phyloP scores from a whole-genome alignment of 306 rosid species.

The Gleditsia sinensis region DNA sequence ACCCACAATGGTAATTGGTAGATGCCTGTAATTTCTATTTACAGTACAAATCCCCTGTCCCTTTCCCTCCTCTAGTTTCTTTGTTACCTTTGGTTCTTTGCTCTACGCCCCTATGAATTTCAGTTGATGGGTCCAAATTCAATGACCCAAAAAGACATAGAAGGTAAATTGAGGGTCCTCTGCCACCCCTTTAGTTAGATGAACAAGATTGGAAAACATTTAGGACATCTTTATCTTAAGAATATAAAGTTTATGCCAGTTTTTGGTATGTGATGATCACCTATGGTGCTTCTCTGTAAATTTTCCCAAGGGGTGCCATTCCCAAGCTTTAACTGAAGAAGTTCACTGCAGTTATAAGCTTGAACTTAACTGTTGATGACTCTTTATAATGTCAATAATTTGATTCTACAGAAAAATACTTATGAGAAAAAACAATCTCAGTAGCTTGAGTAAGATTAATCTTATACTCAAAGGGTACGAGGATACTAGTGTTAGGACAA shows the following conservation, averaged over 20 bases:
- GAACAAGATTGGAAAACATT: constrained; percentile 17
- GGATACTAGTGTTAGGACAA: no score
- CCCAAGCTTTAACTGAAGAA: not conserved
- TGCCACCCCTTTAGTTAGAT: constrained; percentile 21
- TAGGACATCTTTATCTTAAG: not conserved
- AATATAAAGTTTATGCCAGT: constrained; percentile 8
- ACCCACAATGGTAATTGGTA: not conserved
- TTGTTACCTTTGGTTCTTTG: not conserved
- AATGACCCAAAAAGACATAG: not conserved
- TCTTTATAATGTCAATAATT: no score
- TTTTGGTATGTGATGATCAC: not conserved
- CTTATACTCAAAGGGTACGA: no score
- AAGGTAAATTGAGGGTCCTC: constrained; percentile 16
- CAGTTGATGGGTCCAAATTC: constrained; percentile 30
- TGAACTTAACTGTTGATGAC: no score
- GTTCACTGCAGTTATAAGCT: constrained; percentile 13
- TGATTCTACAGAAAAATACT: no score
- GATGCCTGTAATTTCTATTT: not conserved
- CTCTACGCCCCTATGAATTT: not conserved
- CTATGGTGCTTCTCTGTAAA: constrained; percentile 9
- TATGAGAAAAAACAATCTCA: no score
- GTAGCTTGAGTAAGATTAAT: no score
- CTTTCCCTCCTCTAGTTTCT: not conserved
- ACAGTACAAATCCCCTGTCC: not conserved
- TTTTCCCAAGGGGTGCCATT: constrained; percentile 4